Evolutionary conservation across 768 basidiomycete species (phyloP).

Genomic region (Psilocybe azurescens): DNA sequence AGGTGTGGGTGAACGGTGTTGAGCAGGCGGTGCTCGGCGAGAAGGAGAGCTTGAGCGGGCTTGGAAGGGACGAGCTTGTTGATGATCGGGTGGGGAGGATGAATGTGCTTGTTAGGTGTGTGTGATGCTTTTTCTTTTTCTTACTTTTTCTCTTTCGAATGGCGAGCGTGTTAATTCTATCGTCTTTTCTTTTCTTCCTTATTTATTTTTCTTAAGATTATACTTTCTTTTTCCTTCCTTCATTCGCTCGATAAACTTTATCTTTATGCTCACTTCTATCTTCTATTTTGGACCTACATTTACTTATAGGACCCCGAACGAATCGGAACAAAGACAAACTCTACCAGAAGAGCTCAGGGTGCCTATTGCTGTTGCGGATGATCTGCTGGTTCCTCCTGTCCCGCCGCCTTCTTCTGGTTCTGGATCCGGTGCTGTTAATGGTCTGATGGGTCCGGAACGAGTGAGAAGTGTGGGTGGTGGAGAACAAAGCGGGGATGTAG

Average conservation of each 20-base stretch:
- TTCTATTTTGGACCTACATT: conserved; percentile 12
- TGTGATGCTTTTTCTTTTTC: conserved; percentile 13
- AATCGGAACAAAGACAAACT: conserved; percentile 43
- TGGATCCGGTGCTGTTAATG: not conserved
- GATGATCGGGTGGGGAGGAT: conserved; percentile 72
- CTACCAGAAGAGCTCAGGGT: conserved; percentile 64
- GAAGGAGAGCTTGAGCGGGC: conserved; percentile 74
- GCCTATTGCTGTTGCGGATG: conserved; percentile 65
- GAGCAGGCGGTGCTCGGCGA: conserved; percentile 71
- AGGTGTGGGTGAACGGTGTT: conserved; percentile 45
- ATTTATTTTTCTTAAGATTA: not conserved
- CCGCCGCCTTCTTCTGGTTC: not conserved
- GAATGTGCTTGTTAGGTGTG: conserved; percentile 71
- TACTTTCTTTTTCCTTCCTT: not conserved
- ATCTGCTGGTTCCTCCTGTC: conserved; percentile 53
- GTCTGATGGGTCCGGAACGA: not conserved
- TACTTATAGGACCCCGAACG: conserved; percentile 53
- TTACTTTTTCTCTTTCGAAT: conserved; percentile 3
- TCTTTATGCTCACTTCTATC: not conserved
- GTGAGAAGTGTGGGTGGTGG: not conserved
- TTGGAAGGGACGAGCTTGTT: conserved; percentile 79
- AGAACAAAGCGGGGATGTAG: not conserved
- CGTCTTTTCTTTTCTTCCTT: conserved; percentile 7
- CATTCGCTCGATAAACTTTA: not conserved
- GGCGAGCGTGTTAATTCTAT: not conserved